Percentiles rank a stretch among this genome's conserved stretches.
phyloP scores from a whole-genome alignment of 768 basidiomycete species.

The Pleurotus cornucopiae region DNA sequence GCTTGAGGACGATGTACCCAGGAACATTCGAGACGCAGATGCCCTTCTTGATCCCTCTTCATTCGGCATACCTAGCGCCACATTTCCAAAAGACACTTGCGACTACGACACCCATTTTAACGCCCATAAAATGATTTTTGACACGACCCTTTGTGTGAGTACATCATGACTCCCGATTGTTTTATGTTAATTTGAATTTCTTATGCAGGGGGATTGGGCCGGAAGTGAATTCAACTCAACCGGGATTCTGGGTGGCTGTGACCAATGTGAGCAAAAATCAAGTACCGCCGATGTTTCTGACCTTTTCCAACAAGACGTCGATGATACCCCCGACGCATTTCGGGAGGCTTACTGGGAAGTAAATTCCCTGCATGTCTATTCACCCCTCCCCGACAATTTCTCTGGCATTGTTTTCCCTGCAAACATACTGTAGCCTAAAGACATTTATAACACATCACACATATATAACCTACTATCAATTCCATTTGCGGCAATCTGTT shows the following conservation, averaged over 20 bases:
- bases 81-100: conserved; percentile 44
- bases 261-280: conserved; percentile 37
- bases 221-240: conserved; percentile 16
- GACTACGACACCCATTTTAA: conserved; percentile 51
- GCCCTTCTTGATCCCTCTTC: conserved; percentile 14
- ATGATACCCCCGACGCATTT: conserved; percentile 46
- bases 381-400: background rate
- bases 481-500: no score
- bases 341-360: conserved; percentile 62
- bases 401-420: background rate
- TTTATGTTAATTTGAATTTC: conserved; percentile 5
- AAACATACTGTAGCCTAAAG: background rate
- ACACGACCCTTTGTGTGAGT: conserved; percentile 59
- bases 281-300: background rate
- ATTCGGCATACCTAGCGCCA: conserved; percentile 47
- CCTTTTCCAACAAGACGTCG: conserved; percentile 36
- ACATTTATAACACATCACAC: background rate
- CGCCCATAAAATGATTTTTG: conserved; percentile 49
- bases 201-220: conserved; percentile 49
- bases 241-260: conserved; percentile 25
- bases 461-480: no score
- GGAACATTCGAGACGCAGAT: conserved; percentile 25
- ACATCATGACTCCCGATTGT: background rate
- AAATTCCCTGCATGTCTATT: conserved; percentile 46
- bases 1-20: conserved; percentile 38